Evolutionary conservation across 1,284 basidiomycete species (phyloP).

Genomic region (Jaminaea rosea): DNA sequence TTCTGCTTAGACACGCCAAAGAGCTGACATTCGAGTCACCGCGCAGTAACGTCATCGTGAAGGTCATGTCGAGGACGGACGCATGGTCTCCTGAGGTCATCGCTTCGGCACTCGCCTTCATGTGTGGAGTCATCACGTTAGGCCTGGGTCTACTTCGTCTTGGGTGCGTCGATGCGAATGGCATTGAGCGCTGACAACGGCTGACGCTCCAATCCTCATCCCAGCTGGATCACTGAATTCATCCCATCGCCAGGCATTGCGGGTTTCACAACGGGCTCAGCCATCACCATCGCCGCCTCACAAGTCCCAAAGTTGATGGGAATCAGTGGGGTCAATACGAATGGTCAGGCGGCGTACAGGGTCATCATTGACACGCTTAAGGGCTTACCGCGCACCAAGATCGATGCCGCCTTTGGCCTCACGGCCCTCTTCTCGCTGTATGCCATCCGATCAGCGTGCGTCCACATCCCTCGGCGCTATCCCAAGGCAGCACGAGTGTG

Average conservation of each 20-base stretch:
- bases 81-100: constrained; percentile 56
- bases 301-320: constrained; percentile 45
- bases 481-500: constrained; percentile 64
- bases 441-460: constrained; percentile 61
- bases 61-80: constrained; percentile 13
- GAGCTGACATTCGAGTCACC: too few relatives aligned
- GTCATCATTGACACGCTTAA: constrained; percentile 90
- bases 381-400: constrained; percentile 60
- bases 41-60: constrained; percentile 53
- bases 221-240: constrained; percentile 94
- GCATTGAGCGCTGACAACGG: too few relatives aligned
- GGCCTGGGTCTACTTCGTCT: constrained; percentile 81
- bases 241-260: constrained; percentile 84
- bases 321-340: constrained; percentile 25
- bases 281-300: constrained; percentile 42
- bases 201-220: too few relatives aligned
- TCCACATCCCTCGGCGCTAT: constrained; percentile 57
- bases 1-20: too few relatives aligned
- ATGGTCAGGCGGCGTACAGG: constrained; percentile 59
- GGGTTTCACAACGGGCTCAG: constrained; percentile 60
- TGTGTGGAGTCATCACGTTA: constrained; percentile 86
- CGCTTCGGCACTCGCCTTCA: constrained; percentile 73
- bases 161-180: too few relatives aligned
- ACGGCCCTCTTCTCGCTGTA: constrained; percentile 68
- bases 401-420: constrained; percentile 85